A percentile compares a stretch with the other conserved stretches of the same genome.
Conservation (phyloP, 768 basidiomycete genomes). For the Dentipellis sp. region DNA sequence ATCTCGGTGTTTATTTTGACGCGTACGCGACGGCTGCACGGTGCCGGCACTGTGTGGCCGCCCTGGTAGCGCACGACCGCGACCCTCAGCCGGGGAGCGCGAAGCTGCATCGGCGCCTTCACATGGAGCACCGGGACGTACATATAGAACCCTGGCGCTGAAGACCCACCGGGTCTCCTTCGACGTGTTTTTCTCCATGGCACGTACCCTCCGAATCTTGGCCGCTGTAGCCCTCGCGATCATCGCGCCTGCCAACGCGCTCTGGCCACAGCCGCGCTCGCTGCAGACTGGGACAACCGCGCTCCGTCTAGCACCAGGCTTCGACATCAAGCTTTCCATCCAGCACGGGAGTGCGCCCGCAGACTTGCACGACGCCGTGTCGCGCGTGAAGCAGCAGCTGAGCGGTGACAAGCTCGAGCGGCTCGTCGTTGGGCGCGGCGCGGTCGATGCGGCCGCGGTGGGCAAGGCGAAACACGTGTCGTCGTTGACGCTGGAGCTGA, state of each 20-base stretch:
- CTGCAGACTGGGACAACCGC: slow-evolving; percentile 21
- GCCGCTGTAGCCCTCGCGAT: no score
- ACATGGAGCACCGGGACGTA: no score
- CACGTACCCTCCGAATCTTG: no score
- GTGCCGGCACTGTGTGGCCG: no score
- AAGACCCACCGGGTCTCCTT: no score
- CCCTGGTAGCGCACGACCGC: no score
- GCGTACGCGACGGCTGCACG: no score
- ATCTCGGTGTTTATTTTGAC: no score
- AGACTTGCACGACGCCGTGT: slow-evolving; percentile 52
- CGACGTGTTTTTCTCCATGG: no score
- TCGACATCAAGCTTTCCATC: slow-evolving; percentile 40
- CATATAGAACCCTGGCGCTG: no score
- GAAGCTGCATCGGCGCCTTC: no score
- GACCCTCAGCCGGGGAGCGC: no score
- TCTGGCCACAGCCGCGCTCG: slow-evolving; percentile 29
- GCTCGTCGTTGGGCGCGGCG: slow-evolving; percentile 51
- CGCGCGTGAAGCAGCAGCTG: slow-evolving; percentile 29
- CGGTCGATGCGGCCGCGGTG: slow-evolving; percentile 32
- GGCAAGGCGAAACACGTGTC: slow-evolving; percentile 31
- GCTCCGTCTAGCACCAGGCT: slow-evolving; percentile 34
- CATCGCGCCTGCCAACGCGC: slow-evolving; percentile 13
- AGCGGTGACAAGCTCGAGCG: slow-evolving; percentile 46
- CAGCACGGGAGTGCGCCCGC: slow-evolving; percentile 28
- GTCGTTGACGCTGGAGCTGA: slow-evolving; percentile 35